These are phyloP conservation scores for Solanum appendiculatum DNA, from an alignment of 257 asterid genomes.

Conservation along the genomic window DNA sequence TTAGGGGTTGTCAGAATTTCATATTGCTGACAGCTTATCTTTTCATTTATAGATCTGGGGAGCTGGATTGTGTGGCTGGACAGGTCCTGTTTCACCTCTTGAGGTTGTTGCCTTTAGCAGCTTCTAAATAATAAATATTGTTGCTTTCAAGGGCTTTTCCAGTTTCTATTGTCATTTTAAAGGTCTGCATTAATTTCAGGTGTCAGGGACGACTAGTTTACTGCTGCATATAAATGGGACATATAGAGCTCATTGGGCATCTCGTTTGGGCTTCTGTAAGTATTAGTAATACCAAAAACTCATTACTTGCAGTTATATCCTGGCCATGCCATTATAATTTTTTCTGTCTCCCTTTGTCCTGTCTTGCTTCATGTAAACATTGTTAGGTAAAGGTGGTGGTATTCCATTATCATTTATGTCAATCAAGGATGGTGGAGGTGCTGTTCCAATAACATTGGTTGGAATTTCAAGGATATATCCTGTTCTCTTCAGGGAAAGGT, in stretches of 20 bases:
- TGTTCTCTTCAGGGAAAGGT: constrained; percentile 88
- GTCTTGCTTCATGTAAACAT: constrained; percentile 7
- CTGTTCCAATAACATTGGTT: constrained; percentile 72
- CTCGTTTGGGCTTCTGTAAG: constrained; percentile 89
- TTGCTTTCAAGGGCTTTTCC: background rate
- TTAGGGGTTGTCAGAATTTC: constrained; percentile 2
- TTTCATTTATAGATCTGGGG: constrained; percentile 88
- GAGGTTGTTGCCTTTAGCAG: constrained; percentile 43
- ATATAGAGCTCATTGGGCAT: constrained; percentile 96
- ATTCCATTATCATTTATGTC: constrained; percentile 76
- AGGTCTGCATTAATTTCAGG: constrained; percentile 37
- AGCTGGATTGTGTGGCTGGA: constrained; percentile 86
- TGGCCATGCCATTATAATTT: constrained; percentile 3
- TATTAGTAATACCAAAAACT: background rate
- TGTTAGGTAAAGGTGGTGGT: constrained; percentile 56
- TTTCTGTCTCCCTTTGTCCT: constrained; percentile 8
- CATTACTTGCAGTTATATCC: background rate
- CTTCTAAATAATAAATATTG: background rate
- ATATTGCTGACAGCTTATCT: constrained; percentile 47
- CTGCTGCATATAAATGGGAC: constrained; percentile 80
- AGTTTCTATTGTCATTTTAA: constrained; percentile 2
- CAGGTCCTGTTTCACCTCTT: constrained; percentile 72
- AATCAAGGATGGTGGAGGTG: constrained; percentile 82
- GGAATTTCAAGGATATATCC: constrained; percentile 83
- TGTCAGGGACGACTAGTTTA: constrained; percentile 40